Percentiles rank a stretch among this genome's conserved stretches.
Evolutionary conservation across 2,329 filamentous ascomycete genomes (phyloP).

Genomic region (Aspergillus fumigatiaffinis): DNA sequence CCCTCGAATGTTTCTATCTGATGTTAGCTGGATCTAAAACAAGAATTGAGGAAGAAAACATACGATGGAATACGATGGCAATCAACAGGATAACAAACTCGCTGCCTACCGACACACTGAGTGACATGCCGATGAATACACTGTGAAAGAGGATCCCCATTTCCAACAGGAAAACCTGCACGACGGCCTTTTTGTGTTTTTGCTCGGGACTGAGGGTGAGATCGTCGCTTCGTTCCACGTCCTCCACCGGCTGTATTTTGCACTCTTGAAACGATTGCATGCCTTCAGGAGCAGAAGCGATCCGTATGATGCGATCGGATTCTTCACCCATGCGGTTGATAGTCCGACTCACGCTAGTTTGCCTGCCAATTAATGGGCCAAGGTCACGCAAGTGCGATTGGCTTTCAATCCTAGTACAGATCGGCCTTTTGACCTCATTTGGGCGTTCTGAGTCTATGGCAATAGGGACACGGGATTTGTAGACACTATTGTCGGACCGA

Average conservation of each 20-base stretch:
- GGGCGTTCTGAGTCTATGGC: not conserved
- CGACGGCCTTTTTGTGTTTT: conserved; percentile 59
- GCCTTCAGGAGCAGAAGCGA: conserved; percentile 19
- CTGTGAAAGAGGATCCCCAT: conserved; percentile 77
- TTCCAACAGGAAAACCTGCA: conserved; percentile 72
- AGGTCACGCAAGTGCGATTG: conserved; percentile 22
- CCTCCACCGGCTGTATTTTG: conserved; percentile 13
- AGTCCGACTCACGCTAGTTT: conserved; percentile 26
- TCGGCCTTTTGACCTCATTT: not conserved
- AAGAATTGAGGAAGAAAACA: conserved; percentile 3
- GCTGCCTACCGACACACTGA: conserved; percentile 32
- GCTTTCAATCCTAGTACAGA: conserved; percentile 3
- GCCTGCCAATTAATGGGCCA: conserved; percentile 24
- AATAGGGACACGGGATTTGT: not conserved
- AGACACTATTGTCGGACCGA: not conserved
- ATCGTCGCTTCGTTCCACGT: conserved; percentile 17
- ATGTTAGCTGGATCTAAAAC: not conserved
- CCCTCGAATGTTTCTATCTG: conserved; percentile 33
- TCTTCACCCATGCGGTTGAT: conserved; percentile 26
- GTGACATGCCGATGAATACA: conserved; percentile 45
- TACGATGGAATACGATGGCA: conserved; percentile 36
- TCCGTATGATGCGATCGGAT: conserved; percentile 18
- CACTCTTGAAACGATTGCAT: conserved; percentile 10
- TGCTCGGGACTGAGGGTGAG: conserved; percentile 25
- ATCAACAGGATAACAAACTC: conserved; percentile 33